phyloP scores from a whole-genome alignment of 306 rosid species.

The Trichosanthes truncata region DNA sequence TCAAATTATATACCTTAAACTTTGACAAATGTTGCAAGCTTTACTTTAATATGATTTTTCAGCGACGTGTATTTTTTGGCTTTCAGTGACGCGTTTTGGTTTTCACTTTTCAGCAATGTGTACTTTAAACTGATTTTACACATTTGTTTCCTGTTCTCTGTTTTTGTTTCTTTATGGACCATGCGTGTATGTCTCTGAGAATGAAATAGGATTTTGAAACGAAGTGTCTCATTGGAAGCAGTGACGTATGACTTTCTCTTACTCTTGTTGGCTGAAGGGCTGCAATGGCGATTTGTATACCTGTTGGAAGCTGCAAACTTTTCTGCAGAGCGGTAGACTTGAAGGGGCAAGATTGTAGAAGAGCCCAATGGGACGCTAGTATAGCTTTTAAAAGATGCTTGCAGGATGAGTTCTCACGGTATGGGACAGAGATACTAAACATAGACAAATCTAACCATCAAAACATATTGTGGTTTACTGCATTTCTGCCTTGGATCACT shows the following conservation, averaged over 20 bases:
- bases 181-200: background rate
- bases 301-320: slow-evolving; percentile 44
- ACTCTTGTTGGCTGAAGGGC: slow-evolving; percentile 15
- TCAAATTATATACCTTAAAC: too few relatives aligned
- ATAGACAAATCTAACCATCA: background rate
- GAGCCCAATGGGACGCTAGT: slow-evolving; percentile 30
- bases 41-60: background rate
- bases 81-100: too few relatives aligned
- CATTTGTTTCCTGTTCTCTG: background rate
- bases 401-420: slow-evolving; percentile 54
- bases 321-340: slow-evolving; percentile 19
- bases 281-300: slow-evolving; percentile 58
- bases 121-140: background rate
- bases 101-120: too few relatives aligned
- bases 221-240: background rate
- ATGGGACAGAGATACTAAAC: background rate
- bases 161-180: background rate
- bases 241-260: slow-evolving; percentile 13
- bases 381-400: slow-evolving; percentile 23
- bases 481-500: background rate
- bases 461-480: background rate
- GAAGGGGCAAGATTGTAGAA: slow-evolving; percentile 36
- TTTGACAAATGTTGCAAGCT: too few relatives aligned
- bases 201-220: background rate
- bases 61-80: background rate